Percentiles rank a stretch among this genome's conserved stretches.
Evolutionary conservation across 2,329 filamentous ascomycete genomes (phyloP).

Genomic region (Calonectria henricotiae): DNA sequence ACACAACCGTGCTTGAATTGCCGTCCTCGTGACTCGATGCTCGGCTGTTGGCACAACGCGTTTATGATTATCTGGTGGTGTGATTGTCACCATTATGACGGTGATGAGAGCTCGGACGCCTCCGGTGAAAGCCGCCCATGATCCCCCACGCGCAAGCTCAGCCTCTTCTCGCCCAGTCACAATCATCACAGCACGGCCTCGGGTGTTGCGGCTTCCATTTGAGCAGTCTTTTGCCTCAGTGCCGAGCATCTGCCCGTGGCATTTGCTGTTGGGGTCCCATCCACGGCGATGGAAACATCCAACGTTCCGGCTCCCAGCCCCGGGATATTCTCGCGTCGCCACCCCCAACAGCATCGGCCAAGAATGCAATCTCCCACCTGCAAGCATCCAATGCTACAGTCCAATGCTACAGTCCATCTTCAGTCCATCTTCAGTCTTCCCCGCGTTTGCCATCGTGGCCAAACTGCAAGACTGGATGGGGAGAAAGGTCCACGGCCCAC

Average conservation of each 20-base stretch:
- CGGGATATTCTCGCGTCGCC: not conserved
- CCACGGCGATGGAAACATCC: too few species aligned
- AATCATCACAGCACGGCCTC: not conserved
- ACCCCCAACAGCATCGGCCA: not conserved
- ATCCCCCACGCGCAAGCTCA: slow-evolving; percentile 33
- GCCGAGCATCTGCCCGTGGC: not conserved
- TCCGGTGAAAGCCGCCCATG: slow-evolving; percentile 30
- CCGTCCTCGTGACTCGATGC: slow-evolving; percentile 27
- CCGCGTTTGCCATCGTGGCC: not conserved
- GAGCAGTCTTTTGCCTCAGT: not conserved
- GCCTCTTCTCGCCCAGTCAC: not conserved
- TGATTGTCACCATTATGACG: slow-evolving; percentile 43
- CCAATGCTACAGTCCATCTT: too few species aligned
- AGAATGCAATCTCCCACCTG: not conserved
- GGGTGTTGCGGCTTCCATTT: too few species aligned
- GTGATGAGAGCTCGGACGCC: slow-evolving; percentile 36
- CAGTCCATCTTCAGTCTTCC: not conserved
- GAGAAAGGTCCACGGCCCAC: not conserved
- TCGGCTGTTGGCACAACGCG: slow-evolving; percentile 37
- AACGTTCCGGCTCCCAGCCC: not conserved
- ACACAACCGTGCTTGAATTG: not conserved
- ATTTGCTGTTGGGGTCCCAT: not conserved
- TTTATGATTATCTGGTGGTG: slow-evolving; percentile 46
- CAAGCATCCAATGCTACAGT: not conserved
- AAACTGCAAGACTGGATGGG: not conserved